Evolutionary conservation across 768 basidiomycete genomes (phyloP).

Genomic region (Galerina marginata): DNA sequence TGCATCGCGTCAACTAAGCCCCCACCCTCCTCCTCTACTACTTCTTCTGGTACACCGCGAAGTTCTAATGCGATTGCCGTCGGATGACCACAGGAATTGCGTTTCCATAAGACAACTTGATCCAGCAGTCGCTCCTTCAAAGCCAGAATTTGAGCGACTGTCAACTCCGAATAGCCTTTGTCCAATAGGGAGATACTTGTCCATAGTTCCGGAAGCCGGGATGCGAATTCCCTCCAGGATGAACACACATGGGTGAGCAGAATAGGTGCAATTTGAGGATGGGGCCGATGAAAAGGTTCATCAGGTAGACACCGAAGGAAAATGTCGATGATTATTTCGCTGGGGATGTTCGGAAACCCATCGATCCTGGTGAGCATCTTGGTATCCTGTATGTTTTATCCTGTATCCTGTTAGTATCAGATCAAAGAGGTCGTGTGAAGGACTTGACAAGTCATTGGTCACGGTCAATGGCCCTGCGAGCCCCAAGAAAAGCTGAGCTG

Average conservation of each 20-base stretch:
- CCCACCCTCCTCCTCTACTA: too few relatives aligned
- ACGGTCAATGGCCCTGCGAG: too few relatives aligned
- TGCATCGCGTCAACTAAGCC: too few relatives aligned
- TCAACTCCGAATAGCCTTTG: neutral
- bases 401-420: too few relatives aligned
- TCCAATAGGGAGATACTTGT: neutral
- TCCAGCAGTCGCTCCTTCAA: neutral
- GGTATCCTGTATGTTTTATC: too few relatives aligned
- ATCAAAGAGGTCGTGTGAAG: too few relatives aligned
- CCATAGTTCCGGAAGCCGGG: neutral
- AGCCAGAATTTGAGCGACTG: too few relatives aligned
- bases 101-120: neutral
- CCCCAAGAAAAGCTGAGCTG: too few relatives aligned
- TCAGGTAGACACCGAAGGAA: conserved; percentile 1
- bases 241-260: conserved; percentile 13
- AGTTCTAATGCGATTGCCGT: neutral
- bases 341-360: neutral
- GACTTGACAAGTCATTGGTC: too few relatives aligned
- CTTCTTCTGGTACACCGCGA: neutral
- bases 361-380: neutral
- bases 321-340: conserved; percentile 4
- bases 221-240: conserved; percentile 2
- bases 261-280: neutral
- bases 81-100: neutral
- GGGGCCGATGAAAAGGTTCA: neutral